Conservation (phyloP, 768 basidiomycete species). For the Scleroderma citrinum region DNA sequence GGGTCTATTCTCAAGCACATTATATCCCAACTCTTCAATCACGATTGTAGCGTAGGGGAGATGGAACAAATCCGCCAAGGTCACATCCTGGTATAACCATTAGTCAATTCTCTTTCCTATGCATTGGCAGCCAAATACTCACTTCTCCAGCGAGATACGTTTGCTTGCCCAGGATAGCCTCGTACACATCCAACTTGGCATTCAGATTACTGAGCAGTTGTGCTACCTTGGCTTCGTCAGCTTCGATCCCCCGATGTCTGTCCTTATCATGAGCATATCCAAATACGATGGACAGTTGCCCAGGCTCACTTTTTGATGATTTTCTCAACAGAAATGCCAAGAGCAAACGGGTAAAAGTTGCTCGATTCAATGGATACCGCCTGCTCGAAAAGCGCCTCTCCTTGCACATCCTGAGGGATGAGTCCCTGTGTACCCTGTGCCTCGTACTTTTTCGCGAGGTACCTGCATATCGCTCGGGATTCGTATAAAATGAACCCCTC, state of each 20-base stretch:
- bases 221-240: constrained; percentile 21
- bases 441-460: constrained; percentile 24
- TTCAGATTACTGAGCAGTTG: constrained; percentile 22
- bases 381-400: constrained; percentile 18
- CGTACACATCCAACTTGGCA: constrained; percentile 44
- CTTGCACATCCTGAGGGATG: constrained; percentile 10
- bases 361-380: constrained; percentile 15
- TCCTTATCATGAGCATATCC: background rate
- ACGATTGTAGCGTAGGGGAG: constrained; percentile 33
- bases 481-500: constrained; percentile 37
- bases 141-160: constrained; percentile 55
- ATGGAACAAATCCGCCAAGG: constrained; percentile 42
- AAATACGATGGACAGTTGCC: constrained; percentile 3
- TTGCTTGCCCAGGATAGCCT: constrained; percentile 46
- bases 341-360: constrained; percentile 47
- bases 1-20: constrained; percentile 17
- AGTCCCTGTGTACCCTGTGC: constrained; percentile 17
- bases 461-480: constrained; percentile 25
- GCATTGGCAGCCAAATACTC: constrained; percentile 9
- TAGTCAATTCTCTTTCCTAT: background rate
- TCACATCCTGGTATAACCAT: constrained; percentile 27
- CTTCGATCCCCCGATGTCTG: constrained; percentile 13
- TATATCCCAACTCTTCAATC: constrained; percentile 19
- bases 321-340: constrained; percentile 39
- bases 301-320: constrained; percentile 43